Conservation (phyloP, 1,284 basidiomycete genomes). For the Rhodotorula sp. region DNA sequence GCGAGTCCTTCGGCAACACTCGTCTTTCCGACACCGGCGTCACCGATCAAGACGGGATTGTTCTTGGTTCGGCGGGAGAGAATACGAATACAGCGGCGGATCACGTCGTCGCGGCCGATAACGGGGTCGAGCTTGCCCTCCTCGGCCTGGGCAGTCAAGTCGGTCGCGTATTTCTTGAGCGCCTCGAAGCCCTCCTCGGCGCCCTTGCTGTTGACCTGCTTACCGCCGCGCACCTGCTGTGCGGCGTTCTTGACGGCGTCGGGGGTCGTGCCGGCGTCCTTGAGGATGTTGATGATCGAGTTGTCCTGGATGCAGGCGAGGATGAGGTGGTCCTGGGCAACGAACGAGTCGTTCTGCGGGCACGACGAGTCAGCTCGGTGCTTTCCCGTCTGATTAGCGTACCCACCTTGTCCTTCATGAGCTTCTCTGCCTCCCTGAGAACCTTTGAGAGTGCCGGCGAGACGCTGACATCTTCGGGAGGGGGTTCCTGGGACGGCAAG, state of each 20-base stretch:
- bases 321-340: constrained; percentile 82
- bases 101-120: constrained; percentile 58
- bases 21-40: constrained; percentile 60
- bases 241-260: constrained; percentile 74
- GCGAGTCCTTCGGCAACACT: constrained; percentile 94
- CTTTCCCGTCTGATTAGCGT: neutral
- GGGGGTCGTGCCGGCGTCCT: constrained; percentile 71
- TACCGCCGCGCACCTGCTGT: constrained; percentile 74
- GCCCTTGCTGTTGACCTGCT: constrained; percentile 73
- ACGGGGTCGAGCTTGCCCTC: constrained; percentile 60
- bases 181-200: constrained; percentile 88
- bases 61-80: constrained; percentile 69
- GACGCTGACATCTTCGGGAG: constrained; percentile 74
- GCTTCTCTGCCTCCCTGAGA: constrained; percentile 71
- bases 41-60: constrained; percentile 88
- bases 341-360: constrained; percentile 74
- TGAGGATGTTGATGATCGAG: constrained; percentile 64
- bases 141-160: constrained; percentile 49
- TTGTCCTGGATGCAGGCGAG: constrained; percentile 73
- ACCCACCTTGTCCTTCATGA: constrained; percentile 72
- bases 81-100: constrained; percentile 64
- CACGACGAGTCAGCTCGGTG: neutral
- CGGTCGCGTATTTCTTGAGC: constrained; percentile 53
- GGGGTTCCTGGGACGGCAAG: constrained; percentile 76
- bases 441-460: constrained; percentile 65